Evolutionary conservation across 164 flowering plant species (phyloP), one percentile per base, ranked within the genome.

Genomic region (Stephania japonica): DNA sequence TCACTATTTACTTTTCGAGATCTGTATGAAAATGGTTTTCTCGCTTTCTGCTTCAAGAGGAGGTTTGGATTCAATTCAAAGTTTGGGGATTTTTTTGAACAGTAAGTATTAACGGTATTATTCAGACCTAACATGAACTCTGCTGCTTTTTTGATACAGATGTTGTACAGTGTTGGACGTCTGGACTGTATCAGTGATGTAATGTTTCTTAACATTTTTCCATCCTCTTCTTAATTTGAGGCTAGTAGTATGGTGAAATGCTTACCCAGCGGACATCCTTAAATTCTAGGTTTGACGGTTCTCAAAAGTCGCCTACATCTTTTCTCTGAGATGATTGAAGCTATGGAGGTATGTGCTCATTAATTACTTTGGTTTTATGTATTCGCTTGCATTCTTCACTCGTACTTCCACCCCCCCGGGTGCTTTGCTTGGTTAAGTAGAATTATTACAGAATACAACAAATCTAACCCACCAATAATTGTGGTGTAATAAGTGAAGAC

Each of bases 131-230:
- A 82, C 83, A 65, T 79, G 68, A 42, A 66, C 70, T 84, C 70
- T 82, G 76, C 81, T 85, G 85, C 78, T 81, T 83, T 85, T 83
- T 78, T 82, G 84, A 75, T 77, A 86, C 88, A 83, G 87, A 88
- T 80, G 72, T 76, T 78, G 78, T 78, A 78, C 74, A 79, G 61
- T 75, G 80, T 41, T 77, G 65, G 71, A 79, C 80, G 72, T 81
- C 81, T 73, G 78, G 80, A 69, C 79, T 63, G 70, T 78, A 70
- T 65, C 72, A 72, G 19, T 80, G 70, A 73, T 53, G 72, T 78
- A 56, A 23, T 70, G 68, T 81, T 78, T 76, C 61, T 69, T 70
- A 59, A 32, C 74, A 70, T 71, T 70, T 27, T 79, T 16, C 72
- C 24, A 42, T 70, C 69, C 84, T 61, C 68, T 75, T 72, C 77